Conservation (phyloP, 345 rosid genomes). For the Euphorbia pulcherrima region DNA sequence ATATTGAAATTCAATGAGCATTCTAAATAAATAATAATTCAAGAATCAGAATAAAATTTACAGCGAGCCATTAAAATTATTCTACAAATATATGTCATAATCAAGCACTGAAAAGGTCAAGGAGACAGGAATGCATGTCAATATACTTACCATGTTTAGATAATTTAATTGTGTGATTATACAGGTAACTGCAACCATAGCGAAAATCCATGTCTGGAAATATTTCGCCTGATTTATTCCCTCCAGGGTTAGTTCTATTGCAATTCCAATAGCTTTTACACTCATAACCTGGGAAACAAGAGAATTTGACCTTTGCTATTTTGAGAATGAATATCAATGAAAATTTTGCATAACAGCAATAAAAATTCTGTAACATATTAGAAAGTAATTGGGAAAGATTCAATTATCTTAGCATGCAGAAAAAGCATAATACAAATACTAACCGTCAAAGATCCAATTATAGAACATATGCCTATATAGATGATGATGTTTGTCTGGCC, state of each 20-base stretch:
- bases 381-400: slow-evolving; percentile 7
- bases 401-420: not conserved
- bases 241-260: slow-evolving; percentile 63
- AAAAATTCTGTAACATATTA: slow-evolving; percentile 1
- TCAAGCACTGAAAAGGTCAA: not conserved
- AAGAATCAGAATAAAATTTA: not conserved
- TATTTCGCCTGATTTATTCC: slow-evolving; percentile 58
- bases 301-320: not conserved
- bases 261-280: slow-evolving; percentile 77
- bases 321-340: not conserved
- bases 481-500: slow-evolving; percentile 73
- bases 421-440: slow-evolving; percentile 14
- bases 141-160: slow-evolving; percentile 62
- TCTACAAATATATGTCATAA: not conserved
- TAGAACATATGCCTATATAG: slow-evolving; percentile 71
- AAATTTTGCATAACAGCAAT: not conserved
- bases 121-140: not conserved
- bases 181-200: slow-evolving; percentile 66
- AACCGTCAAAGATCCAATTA: slow-evolving; percentile 70
- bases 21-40: not conserved
- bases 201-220: slow-evolving; percentile 69
- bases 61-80: not conserved
- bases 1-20: not conserved
- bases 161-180: slow-evolving; percentile 68
- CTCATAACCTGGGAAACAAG: slow-evolving; percentile 63